phyloP scores from a whole-genome alignment of 768 basidiomycete genomes.

The Lyophyllum decastes region DNA sequence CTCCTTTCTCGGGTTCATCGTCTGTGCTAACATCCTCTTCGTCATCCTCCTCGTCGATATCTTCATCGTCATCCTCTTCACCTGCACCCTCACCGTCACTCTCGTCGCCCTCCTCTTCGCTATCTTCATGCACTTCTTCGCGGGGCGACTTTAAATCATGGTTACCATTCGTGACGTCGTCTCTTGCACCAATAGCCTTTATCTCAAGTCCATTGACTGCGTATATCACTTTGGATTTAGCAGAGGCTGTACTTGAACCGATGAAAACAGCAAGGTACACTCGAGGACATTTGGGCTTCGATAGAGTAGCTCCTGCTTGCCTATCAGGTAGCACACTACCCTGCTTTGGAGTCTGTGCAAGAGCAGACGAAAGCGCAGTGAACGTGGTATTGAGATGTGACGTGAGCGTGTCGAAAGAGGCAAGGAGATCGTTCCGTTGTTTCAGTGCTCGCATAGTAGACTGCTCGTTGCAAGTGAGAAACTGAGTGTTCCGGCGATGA shows the following conservation, averaged over 20 bases:
- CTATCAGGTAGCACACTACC: not conserved
- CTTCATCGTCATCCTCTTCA: conserved; percentile 16
- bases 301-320: not conserved
- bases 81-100: conserved; percentile 20
- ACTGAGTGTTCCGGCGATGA: not conserved
- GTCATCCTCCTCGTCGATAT: conserved; percentile 19
- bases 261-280: conserved; percentile 65
- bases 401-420: conserved; percentile 67
- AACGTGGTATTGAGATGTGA: conserved; percentile 80
- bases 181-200: conserved; percentile 39
- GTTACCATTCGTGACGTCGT: conserved; percentile 17
- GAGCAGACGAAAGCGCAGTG: conserved; percentile 66
- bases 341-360: conserved; percentile 37
- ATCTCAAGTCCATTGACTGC: conserved; percentile 66
- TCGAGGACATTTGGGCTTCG: conserved; percentile 20
- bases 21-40: conserved; percentile 9
- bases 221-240: conserved; percentile 62
- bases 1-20: conserved; percentile 5
- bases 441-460: conserved; percentile 52
- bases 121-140: conserved; percentile 24
- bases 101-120: conserved; percentile 23
- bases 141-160: conserved; percentile 18
- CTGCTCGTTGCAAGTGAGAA: conserved; percentile 20
- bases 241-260: conserved; percentile 63
- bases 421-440: conserved; percentile 60